Evolutionary conservation across 2,329 filamentous ascomycete species (phyloP), one percentile per base, ranked within the genome.

Genomic region (Stagonosporopsis chrysanthemi): DNA sequence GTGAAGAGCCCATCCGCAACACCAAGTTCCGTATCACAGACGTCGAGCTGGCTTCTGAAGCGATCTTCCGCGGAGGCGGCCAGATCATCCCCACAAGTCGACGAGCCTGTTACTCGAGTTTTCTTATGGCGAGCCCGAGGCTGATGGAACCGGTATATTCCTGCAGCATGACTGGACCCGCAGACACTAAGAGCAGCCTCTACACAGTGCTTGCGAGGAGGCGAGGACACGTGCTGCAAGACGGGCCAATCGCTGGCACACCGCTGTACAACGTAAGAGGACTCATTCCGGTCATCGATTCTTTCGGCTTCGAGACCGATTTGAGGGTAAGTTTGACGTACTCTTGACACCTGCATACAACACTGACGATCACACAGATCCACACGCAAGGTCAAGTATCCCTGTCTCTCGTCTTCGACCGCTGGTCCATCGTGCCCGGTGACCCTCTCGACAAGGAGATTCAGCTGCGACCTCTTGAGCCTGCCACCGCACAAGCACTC

Each of bases 1-100:
- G 95, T 76, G 95, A 99, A 89, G 95, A 99, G 81, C 95, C 95
- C 31, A 98, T 99, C 72, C 93, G 95, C 68, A 99, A 99, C 78
- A 92, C 92, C 67, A 97, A 97, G 74, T 99, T 99, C 84, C 92
- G 93, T 74, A 87, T 99, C 71, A 98, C 93, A 60, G 94, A 98
- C 73, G 87, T 97, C 51, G 83, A 90, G 39, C 84, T 99, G 19
- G 94, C 93, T 11, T 84, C 88, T 48, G 92, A 98, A 78, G 90
- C 94, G 48, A 98, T 99, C 72, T 96, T 92, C 82, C 88, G 95
- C 48, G 95, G 95, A 55, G 94, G 94, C 65, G 95, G 95, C 41
- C 95, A 99, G 77, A 96, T 99, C 73, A 99, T 99, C 74, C 95
- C 95, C 42, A 98, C 95, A 1, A 89, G 93, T 56, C 89, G 95